Evolutionary conservation across 768 basidiomycete species (phyloP), one percentile per base, ranked within the genome.

Genomic region (Suillus subluteus): DNA sequence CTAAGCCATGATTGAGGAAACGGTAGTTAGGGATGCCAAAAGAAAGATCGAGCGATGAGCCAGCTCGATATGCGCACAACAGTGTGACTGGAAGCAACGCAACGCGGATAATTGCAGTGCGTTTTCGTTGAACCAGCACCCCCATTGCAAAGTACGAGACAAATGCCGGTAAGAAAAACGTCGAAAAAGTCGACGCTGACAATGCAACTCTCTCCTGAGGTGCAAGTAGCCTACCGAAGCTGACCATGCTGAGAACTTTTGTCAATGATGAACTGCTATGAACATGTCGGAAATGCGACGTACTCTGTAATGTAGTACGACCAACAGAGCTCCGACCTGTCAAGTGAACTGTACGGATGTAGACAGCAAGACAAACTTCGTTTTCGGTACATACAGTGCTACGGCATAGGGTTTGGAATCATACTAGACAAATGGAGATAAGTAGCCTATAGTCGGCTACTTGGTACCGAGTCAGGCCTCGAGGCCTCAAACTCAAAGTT

Each of bases 91-190:
- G 86, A 35, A 88, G 79, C 43, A 88, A 67, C 15, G 83, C 82
- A 40, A 81, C 66, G 56, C 86, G 83, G 65, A 83, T 73, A 4
- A 75, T 58, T 3, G 62, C 65, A n/a, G 55, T 76, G 74, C 1
- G 87, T 86, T 40, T 74, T 75, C 82, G 72, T 46, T 86, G 77
- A 8, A 88, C 84, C 59, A 90, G 80, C 41, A 86, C 73, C 15
- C 87, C 87, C 63, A 84, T 84, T 13, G 71, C 74, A 77, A 85
- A 87, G 74, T 84, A 87, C 65, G 78, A 78, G 30, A 83, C 64
- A 1, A 85, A 26, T 18, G 81, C 73, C 1, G 84, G 85, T 18
- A 83, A 32, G 40, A 87, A 66, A 59, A 80, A 74, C 12, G 78
- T 77, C n/a, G 62, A 38, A 72, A 70, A 69, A 80, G 81, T 35